Percentiles rank a stretch among this genome's conserved stretches.
Evolutionary conservation across 768 basidiomycete species (phyloP).

Genomic region (Podaxis sp.): DNA sequence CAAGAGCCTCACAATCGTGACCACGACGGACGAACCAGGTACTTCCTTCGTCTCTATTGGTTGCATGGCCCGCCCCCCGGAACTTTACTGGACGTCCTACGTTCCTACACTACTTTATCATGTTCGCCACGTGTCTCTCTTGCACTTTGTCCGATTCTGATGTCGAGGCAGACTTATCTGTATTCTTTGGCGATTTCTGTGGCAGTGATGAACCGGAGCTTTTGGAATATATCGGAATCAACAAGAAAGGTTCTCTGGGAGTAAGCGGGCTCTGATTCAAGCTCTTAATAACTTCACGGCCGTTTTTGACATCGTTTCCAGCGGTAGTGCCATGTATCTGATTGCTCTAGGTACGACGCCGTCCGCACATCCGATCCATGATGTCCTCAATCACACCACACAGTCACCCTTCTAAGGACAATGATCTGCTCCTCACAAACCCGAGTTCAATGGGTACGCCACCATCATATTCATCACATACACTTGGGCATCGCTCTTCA

Average conservation of each 20-base stretch:
- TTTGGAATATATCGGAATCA: constrained; percentile 3
- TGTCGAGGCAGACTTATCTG: background rate
- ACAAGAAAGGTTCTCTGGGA: constrained; percentile 9
- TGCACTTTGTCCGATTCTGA: too few species aligned
- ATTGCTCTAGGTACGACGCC: background rate
- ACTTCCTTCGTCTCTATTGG: background rate
- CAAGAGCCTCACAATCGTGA: background rate
- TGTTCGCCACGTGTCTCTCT: background rate
- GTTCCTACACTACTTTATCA: constrained; percentile 1
- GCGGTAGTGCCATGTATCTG: background rate
- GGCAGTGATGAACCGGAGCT: background rate
- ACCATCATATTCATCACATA: background rate
- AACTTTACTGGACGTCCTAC: background rate
- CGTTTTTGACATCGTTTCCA: background rate
- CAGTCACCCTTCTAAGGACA: background rate
- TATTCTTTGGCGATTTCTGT: background rate
- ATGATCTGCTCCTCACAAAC: constrained; percentile 3
- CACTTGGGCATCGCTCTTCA: background rate
- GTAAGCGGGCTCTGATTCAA: background rate
- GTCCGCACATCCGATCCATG: background rate
- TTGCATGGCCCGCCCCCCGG: background rate
- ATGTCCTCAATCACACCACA: background rate
- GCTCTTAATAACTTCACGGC: background rate
- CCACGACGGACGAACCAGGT: background rate
- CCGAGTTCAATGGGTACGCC: background rate